phyloP scores from a whole-genome alignment of 2,329 filamentous ascomycete species.

The Canariomyces notabilis region DNA sequence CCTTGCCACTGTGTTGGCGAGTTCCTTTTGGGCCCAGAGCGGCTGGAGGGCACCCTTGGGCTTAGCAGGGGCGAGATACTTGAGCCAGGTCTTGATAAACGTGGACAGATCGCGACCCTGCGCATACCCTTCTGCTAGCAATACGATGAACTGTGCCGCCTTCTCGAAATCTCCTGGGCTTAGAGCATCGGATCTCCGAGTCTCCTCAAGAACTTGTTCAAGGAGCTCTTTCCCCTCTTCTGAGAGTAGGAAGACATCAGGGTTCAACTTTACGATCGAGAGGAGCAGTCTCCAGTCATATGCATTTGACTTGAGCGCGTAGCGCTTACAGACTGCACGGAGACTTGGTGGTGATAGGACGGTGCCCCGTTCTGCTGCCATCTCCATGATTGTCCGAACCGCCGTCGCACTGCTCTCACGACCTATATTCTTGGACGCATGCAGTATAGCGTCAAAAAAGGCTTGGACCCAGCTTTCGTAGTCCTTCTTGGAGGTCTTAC shows the following conservation, averaged over 20 bases:
- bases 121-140: constrained; percentile 41
- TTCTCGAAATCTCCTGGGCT: constrained; percentile 15
- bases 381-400: constrained; percentile 30
- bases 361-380: constrained; percentile 29
- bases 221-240: constrained; percentile 38
- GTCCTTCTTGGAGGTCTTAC: constrained; percentile 37
- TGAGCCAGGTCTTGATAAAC: constrained; percentile 45
- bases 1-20: constrained; percentile 24
- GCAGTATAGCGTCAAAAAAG: constrained; percentile 32
- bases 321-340: constrained; percentile 38
- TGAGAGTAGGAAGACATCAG: constrained; percentile 40
- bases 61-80: constrained; percentile 36
- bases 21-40: constrained; percentile 27
- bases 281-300: constrained; percentile 41
- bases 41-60: constrained; percentile 13
- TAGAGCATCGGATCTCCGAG: constrained; percentile 23
- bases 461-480: constrained; percentile 38
- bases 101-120: constrained; percentile 40
- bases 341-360: constrained; percentile 38
- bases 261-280: constrained; percentile 40
- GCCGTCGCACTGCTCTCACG: constrained; percentile 22
- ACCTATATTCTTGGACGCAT: constrained; percentile 24
- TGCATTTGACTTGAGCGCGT: constrained; percentile 33
- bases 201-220: constrained; percentile 35
- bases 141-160: constrained; percentile 34